Conservation (phyloP, 768 basidiomycete species). For the Strobilomyces dryophilus region DNA sequence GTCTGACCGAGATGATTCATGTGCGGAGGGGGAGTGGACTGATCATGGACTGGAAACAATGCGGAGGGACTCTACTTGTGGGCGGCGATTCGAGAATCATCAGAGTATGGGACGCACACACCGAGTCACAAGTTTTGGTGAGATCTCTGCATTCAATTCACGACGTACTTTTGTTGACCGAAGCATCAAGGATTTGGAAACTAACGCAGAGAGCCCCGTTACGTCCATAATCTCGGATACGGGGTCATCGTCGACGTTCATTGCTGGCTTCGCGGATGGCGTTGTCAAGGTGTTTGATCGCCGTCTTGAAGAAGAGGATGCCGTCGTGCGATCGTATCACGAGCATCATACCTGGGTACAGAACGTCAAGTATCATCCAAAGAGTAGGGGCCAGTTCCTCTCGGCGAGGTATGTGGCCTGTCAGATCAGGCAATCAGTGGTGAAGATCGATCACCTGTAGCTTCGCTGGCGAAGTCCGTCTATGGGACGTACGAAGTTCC, state of each 20-base stretch:
- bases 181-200: constrained; percentile 70
- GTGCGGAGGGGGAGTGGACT: constrained; percentile 78
- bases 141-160: constrained; percentile 20
- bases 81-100: constrained; percentile 89
- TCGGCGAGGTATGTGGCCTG: constrained; percentile 69
- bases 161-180: background rate
- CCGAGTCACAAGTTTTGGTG: constrained; percentile 74
- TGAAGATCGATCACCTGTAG: constrained; percentile 37
- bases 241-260: constrained; percentile 72
- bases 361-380: constrained; percentile 82
- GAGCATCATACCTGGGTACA: constrained; percentile 89
- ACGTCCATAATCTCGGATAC: constrained; percentile 81
- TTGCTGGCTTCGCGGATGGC: constrained; percentile 92
- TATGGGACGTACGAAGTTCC: constrained; percentile 82
- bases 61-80: constrained; percentile 77
- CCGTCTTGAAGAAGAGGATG: constrained; percentile 77
- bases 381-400: constrained; percentile 62
- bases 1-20: constrained; percentile 71
- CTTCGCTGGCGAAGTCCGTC: constrained; percentile 81
- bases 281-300: constrained; percentile 87
- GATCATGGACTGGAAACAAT: constrained; percentile 92
- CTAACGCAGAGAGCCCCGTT: constrained; percentile 85
- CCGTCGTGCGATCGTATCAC: constrained; percentile 72
- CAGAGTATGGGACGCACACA: constrained; percentile 92
- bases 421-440: background rate